Evolutionary conservation across 306 rosid species (phyloP).

Genomic region (Arachis hypogaea): DNA sequence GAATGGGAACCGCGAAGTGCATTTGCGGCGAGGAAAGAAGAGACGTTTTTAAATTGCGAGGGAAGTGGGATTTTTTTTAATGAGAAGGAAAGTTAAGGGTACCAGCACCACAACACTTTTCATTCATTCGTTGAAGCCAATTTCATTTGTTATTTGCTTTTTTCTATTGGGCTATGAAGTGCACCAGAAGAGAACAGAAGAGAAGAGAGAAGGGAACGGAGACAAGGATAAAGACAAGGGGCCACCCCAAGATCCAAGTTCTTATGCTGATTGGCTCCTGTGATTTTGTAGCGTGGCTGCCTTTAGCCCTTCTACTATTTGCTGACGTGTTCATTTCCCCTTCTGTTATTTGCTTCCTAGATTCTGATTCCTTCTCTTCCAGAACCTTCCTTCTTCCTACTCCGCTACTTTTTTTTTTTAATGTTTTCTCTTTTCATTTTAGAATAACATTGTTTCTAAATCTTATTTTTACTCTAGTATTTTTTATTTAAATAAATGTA

Average conservation of each 20-base stretch:
- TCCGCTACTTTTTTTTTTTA: too few species aligned
- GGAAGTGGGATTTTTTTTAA: constrained; percentile 20
- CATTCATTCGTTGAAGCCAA: too few species aligned
- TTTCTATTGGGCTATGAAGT: neutral
- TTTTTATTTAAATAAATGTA: too few species aligned
- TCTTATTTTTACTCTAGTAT: too few species aligned
- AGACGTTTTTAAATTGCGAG: neutral
- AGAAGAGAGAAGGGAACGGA: neutral
- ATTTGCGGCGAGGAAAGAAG: constrained; percentile 50
- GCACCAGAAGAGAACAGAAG: neutral
- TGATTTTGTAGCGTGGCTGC: constrained; percentile 31
- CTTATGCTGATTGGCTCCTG: constrained; percentile 43
- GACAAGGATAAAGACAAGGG: neutral
- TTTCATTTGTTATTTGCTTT: neutral
- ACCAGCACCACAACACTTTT: neutral
- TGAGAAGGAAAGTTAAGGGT: neutral
- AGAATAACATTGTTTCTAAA: too few species aligned
- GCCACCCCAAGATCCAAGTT: constrained; percentile 23
- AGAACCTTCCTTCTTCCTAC: too few species aligned
- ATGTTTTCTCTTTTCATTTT: too few species aligned
- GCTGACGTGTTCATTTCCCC: constrained; percentile 45
- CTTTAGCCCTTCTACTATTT: constrained; percentile 24
- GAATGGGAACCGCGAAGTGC: constrained; percentile 46
- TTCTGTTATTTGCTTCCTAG: constrained; percentile 9
- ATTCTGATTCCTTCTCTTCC: too few species aligned